Evolutionary conservation across 1,284 basidiomycete genomes (phyloP).

Genomic region (Papiliotrema fonsecae): DNA sequence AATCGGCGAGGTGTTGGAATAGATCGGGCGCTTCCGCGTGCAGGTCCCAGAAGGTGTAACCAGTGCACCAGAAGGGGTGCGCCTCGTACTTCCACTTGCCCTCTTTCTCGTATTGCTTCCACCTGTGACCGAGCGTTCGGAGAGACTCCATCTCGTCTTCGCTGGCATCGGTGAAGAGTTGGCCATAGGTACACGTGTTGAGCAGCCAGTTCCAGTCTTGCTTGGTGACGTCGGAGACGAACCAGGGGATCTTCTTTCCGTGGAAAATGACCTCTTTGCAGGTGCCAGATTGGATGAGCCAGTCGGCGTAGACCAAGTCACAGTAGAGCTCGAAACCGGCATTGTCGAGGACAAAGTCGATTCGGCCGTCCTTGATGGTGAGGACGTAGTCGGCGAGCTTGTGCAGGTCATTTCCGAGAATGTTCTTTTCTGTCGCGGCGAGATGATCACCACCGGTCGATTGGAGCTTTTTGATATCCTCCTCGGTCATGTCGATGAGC

Average conservation of each 20-base stretch:
- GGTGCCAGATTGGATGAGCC: constrained; percentile 81
- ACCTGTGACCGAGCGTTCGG: constrained; percentile 72
- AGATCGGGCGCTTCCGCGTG: constrained; percentile 86
- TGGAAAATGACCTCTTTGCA: constrained; percentile 82
- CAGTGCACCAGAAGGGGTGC: constrained; percentile 94
- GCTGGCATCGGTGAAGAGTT: constrained; percentile 74
- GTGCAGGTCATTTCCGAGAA: constrained; percentile 53
- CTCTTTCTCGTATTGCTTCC: constrained; percentile 95
- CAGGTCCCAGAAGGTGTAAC: constrained; percentile 92
- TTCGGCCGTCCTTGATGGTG: constrained; percentile 69
- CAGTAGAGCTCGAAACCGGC: constrained; percentile 88
- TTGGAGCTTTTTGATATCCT: constrained; percentile 96
- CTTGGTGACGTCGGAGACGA: constrained; percentile 93
- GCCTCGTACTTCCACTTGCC: constrained; percentile 89
- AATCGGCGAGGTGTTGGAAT: constrained; percentile 84
- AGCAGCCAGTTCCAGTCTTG: constrained; percentile 92
- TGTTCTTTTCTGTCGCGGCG: constrained; percentile 92
- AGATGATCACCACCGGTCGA: constrained; percentile 93
- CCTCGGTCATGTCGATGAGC: constrained; percentile 97
- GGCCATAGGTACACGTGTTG: constrained; percentile 80
- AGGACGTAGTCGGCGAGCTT: constrained; percentile 78
- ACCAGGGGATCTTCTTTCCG: constrained; percentile 59
- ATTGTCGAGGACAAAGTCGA: constrained; percentile 69
- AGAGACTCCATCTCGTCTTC: constrained; percentile 80
- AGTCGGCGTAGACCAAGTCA: constrained; percentile 86